phyloP scores from a whole-genome alignment of 352 stramenopile species.

The Aphanomyces cochlioides region DNA sequence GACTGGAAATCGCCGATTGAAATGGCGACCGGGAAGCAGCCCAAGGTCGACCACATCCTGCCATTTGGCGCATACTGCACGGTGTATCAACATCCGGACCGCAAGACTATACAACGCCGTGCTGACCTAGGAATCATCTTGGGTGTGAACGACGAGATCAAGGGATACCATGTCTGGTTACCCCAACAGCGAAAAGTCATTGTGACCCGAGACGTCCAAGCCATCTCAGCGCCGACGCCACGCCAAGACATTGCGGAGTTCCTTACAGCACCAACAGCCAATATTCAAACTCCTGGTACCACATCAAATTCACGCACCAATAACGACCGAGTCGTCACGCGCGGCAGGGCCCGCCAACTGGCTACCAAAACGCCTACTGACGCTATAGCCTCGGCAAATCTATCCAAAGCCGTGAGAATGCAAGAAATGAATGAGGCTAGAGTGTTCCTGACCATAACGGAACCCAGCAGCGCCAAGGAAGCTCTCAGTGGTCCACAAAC shows the following conservation, averaged over 20 bases:
- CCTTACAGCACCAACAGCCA: too few relatives aligned
- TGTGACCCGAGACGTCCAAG: background rate
- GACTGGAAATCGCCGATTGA: background rate
- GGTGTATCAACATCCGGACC: background rate
- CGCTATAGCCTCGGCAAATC: background rate
- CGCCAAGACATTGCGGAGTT: background rate
- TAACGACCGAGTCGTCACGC: background rate
- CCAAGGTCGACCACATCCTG: slow-evolving; percentile 1
- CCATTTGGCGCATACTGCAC: background rate
- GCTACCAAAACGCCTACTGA: background rate
- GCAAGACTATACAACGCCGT: background rate
- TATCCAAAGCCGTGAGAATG: background rate
- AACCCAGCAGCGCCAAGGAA: background rate
- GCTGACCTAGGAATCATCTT: background rate
- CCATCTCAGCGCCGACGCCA: background rate
- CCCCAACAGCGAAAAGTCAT: background rate
- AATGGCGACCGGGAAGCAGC: background rate
- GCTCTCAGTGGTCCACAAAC: slow-evolving; percentile 5
- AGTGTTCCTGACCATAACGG: slow-evolving; percentile 1
- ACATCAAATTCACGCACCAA: background rate
- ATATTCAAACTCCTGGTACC: too few relatives aligned
- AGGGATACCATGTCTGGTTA: slow-evolving; percentile 9
- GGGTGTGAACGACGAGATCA: slow-evolving; percentile 7
- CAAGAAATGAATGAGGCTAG: background rate
- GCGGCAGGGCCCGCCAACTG: background rate